phyloP scores from a whole-genome alignment of 495 filamentous ascomycete genomes.

The Hypoxylon intermedium region DNA sequence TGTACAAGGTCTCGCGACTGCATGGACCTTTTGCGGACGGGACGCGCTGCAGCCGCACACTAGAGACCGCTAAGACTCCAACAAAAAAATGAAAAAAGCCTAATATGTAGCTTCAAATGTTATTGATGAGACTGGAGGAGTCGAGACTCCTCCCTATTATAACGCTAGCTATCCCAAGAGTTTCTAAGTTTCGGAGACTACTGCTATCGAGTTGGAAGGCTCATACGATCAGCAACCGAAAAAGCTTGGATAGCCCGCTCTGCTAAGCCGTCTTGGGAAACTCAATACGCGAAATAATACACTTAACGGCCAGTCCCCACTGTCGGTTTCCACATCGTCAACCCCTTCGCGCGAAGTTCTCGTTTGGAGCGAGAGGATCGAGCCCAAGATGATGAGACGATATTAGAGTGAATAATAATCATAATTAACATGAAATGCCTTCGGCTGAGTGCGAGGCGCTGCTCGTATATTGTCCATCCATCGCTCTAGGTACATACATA shows the following conservation, averaged over 20 bases:
- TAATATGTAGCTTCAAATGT: slow-evolving; percentile 11
- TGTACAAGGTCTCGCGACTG: slow-evolving; percentile 20
- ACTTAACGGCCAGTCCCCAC: slow-evolving; percentile 25
- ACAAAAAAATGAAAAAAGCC: too few species aligned
- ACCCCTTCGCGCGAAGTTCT: slow-evolving; percentile 13
- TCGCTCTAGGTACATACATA: background rate
- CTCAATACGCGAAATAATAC: slow-evolving; percentile 21
- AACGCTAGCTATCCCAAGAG: slow-evolving; percentile 18
- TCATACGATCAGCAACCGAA: slow-evolving; percentile 36
- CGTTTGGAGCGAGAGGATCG: background rate
- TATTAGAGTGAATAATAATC: slow-evolving; percentile 17
- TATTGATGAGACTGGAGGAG: slow-evolving; percentile 28
- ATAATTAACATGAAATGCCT: too few species aligned
- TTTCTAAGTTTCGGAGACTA: slow-evolving; percentile 23
- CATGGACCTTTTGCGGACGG: slow-evolving; percentile 40
- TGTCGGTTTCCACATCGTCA: slow-evolving; percentile 32
- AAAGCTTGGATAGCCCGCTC: slow-evolving; percentile 26
- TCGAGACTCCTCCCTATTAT: slow-evolving; percentile 21
- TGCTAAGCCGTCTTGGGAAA: slow-evolving; percentile 34
- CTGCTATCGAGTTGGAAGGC: slow-evolving; percentile 10
- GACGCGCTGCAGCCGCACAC: slow-evolving; percentile 32
- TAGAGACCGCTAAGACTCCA: too few species aligned
- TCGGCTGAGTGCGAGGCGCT: slow-evolving; percentile 39
- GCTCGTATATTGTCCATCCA: slow-evolving; percentile 9
- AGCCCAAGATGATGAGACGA: slow-evolving; percentile 13